Percentiles rank a stretch among this genome's conserved stretches.
Conservation (phyloP, 2,329 filamentous ascomycete genomes). For the Cordyceps cicadae region DNA sequence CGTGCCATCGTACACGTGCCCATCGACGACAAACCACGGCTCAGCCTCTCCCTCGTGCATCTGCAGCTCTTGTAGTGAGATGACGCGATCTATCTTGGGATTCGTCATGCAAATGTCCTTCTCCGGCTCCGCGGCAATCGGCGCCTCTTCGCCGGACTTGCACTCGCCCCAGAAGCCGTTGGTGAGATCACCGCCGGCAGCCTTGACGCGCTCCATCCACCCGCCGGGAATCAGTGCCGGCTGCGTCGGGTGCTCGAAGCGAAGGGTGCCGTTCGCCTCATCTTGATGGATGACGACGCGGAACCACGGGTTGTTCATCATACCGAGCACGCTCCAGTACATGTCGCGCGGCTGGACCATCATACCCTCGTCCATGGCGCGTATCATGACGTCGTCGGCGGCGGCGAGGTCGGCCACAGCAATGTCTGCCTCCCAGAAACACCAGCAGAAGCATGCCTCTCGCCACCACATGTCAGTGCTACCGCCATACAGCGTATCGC, state of each 20-base stretch:
- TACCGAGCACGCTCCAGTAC: conserved; percentile 91
- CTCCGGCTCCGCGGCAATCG: conserved; percentile 33
- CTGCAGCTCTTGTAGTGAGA: conserved; percentile 64
- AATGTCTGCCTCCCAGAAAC: conserved; percentile 75
- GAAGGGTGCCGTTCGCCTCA: conserved; percentile 38
- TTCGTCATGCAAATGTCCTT: conserved; percentile 73
- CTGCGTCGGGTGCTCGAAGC: conserved; percentile 84
- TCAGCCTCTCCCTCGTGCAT: conserved; percentile 55
- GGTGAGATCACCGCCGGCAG: conserved; percentile 65
- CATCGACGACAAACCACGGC: conserved; percentile 84
- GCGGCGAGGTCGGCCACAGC: conserved; percentile 50
- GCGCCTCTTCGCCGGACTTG: conserved; percentile 38
- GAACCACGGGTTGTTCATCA: conserved; percentile 99
- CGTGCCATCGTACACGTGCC: conserved; percentile 83
- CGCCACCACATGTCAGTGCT: conserved; percentile 72
- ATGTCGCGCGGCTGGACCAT: conserved; percentile 82
- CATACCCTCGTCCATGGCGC: conserved; percentile 86
- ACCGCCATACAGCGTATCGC: conserved; percentile 63
- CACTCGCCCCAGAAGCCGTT: conserved; percentile 83
- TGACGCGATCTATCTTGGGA: conserved; percentile 50
- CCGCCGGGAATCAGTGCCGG: conserved; percentile 69
- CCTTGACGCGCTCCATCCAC: conserved; percentile 92
- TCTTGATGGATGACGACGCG: conserved; percentile 69
- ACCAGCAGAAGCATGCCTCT: conserved; percentile 83
- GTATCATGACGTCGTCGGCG: conserved; percentile 67